Base-by-base conservation (phyloP, 2,329 filamentous ascomycete species). In the Phaeosphaeriaceae sp. region DNA sequence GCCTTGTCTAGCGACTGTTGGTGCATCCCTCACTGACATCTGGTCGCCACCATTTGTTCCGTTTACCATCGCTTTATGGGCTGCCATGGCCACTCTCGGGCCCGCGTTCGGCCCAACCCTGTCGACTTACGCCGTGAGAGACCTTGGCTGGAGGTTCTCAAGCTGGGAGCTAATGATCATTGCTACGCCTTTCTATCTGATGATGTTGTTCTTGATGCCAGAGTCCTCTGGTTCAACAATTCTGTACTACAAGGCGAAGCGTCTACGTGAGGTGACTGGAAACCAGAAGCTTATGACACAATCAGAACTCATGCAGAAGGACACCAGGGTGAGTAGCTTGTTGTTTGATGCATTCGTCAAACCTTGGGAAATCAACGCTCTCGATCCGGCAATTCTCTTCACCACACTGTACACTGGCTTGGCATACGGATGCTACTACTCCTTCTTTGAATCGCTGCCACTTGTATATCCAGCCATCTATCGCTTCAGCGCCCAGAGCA, bases 151-250 rank as follows among this genome's bases (percentile, higher is more conserved):
- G 90, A 79, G 89, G 52, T 94, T 89, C 87, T 79, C 92, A 0
- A 92, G 92, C 76, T 92, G 89, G 87, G 83, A 95, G 60, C 87
- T 92, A 64, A 77, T 93, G 20, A 93, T 95, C 66, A 70, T 94
- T 12, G 78, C 88, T n/a, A 85, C 81, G 4, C 71, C 87, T 28
- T 81, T 88, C 58, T 93, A 87, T 82, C 50, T 89, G 13, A 68
- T 92, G 51, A 90, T 94, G 72, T 86, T 87, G 17, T 90, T 92
- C 72, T 90, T 89, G 18, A 84, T 96, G 1, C 90, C 90, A 2
- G 91, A 96, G 74, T 96, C 92, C 0, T 95, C 93, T 66, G 86
- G 89, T 0, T 89, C 90, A 0, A 40, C 82, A 81, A 66, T 68
- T 6, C 47, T 70, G 3, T 66, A 63, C 50, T 77, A 78, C 33